Base-by-base conservation (phyloP, 2,329 filamentous ascomycete species). In the Alternaria ventricosa region DNA sequence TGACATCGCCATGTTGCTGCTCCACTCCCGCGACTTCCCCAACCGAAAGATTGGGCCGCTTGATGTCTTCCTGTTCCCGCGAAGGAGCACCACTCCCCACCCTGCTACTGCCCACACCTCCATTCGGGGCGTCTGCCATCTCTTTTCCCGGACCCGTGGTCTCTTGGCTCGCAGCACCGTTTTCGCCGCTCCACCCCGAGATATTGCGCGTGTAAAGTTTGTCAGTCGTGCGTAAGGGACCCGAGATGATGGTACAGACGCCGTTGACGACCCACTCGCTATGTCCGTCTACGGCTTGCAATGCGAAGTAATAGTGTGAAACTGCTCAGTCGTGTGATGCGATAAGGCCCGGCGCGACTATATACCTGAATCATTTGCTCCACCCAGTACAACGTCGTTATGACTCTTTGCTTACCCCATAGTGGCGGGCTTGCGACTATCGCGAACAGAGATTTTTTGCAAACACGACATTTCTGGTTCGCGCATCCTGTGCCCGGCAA, bases 151-250 rank as follows among this genome's bases (percentile, higher is more conserved):
- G 23, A 23, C 46, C 12, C n/a, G 47, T 46, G 43, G 27, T 46
- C 18, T 25, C 49, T 53, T 53, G 49, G 49, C 49, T 53, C 49
- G 13, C 22, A 36, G 36, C 22, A 41, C 36, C 36, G 36, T 41
- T 44, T 55, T 62, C 41, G 60, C 60, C 60, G 60, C 55, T 59
- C 51, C 60, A 59, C 43, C 47, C 60, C 55, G 60, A 62, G 55
- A 62, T 59, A 22, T 36, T 33, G 55, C 23, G 44, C 30, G 18
- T 23, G 41, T 33, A 46, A 50, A 51, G 20, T 53, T 62, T 49
- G 33, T 54, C 55, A 51, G 33, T 30, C 41, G 23, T 41, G 33
- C 18, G 30, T 47, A 47, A 59, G 12, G 11, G 30, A 47, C 55
- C 60, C 36, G 49, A 43, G 30, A 30, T 13, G 10, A 15, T 33